Evolutionary conservation across 2,329 filamentous ascomycete genomes (phyloP).

Genomic region (Pseudohalonectria lignicola): DNA sequence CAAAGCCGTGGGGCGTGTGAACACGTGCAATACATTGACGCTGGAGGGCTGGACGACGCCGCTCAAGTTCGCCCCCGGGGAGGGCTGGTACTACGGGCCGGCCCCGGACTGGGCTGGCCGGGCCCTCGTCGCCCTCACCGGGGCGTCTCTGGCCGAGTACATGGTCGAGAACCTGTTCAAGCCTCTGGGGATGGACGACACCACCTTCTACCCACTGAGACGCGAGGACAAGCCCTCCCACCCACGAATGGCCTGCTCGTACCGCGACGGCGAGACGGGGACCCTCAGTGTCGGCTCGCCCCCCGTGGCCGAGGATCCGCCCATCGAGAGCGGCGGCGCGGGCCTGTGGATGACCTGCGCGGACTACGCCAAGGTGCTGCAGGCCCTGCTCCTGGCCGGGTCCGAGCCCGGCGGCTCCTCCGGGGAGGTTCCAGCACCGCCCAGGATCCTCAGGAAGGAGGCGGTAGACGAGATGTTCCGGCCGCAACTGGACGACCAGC

Average conservation of each 20-base stretch:
- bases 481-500: constrained; percentile 25
- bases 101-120: constrained; percentile 38
- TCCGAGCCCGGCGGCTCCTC: background rate
- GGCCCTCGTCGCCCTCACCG: constrained; percentile 27
- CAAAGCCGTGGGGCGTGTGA: constrained; percentile 33
- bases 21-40: background rate
- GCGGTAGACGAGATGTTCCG: constrained; percentile 50
- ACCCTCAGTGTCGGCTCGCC: background rate
- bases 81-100: constrained; percentile 36
- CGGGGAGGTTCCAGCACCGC: background rate
- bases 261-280: background rate
- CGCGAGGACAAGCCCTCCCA: background rate
- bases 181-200: constrained; percentile 34
- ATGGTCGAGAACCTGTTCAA: constrained; percentile 28
- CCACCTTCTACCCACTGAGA: constrained; percentile 19
- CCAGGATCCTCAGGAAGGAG: constrained; percentile 34
- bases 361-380: constrained; percentile 39
- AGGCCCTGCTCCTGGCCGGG: constrained; percentile 39
- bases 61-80: constrained; percentile 30
- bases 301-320: constrained; percentile 16
- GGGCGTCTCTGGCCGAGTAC: constrained; percentile 29
- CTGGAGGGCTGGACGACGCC: constrained; percentile 28
- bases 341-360: constrained; percentile 28
- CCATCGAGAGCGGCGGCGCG: constrained; percentile 28
- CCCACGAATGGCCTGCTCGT: background rate